Evolutionary conservation across 2,329 filamentous ascomycete genomes (phyloP), one percentile per base, ranked within the genome.

Genomic region (Aspergillus piperis): DNA sequence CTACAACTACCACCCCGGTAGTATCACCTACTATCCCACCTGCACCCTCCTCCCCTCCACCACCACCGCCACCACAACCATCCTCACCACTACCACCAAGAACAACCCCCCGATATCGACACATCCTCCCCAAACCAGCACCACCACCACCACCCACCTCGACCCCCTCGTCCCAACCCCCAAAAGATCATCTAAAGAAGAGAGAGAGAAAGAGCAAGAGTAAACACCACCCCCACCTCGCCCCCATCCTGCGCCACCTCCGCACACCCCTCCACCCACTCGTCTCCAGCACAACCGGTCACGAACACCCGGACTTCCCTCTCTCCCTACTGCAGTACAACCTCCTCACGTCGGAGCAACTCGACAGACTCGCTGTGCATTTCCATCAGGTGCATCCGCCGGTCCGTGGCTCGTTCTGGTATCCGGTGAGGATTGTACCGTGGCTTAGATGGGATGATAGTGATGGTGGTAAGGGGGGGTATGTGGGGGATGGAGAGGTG

Each of bases 351-450:
- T 68, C 71, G 10, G 42, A 61, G 1, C 75, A 80, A 62, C 71
- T 80, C 3, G 78, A 81, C 57, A 62, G 68, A n/a, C 72, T 81
- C 0, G 77, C 78, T 10, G 59, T 68, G 0, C 73, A 76, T 64
- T 81, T 76, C 61, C 77, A 81, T 59, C 79, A 81, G 57, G 70
- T 75, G 5, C 71, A 70, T 47, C 78, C 77, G 0, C 70, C 78
- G 0, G 51, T 69, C 0, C 64, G 61, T 0, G 70, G 71, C 21
- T 76, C 75, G 0, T 67, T 58, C 23, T 58, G 55, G 5, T 81
- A 80, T 52, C 78, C 79, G 5, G 58, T 69, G 8, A 61, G 39
- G 0, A 68, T 76, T 1, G 62, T 62, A 5, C 62, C 72, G 6
- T 75, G 76, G 74, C 51, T 77, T 13, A 15, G 11, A 5, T 13